Conservation (phyloP, 2,329 filamentous ascomycete species). For the Ophiostoma populinum region DNA sequence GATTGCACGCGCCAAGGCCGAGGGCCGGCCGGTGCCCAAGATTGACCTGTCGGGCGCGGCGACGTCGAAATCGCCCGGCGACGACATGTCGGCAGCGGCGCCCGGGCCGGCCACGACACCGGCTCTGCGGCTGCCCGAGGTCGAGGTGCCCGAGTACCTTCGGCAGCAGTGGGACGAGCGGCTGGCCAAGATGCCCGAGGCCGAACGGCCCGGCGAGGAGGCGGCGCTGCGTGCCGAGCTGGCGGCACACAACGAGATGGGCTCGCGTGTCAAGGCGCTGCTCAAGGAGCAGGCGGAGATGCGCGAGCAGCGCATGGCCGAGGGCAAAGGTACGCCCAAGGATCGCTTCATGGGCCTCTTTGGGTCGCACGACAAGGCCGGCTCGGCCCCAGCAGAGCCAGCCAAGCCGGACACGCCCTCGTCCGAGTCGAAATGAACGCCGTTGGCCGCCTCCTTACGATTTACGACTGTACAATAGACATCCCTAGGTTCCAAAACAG, state of each 20-base stretch:
- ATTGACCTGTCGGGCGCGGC: constrained; percentile 13
- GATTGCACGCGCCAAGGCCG: constrained; percentile 50
- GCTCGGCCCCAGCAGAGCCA: no score
- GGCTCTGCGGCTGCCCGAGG: background rate
- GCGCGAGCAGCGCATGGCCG: constrained; percentile 36
- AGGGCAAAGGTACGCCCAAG: constrained; percentile 30
- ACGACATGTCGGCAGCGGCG: constrained; percentile 1
- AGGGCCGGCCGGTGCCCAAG: constrained; percentile 36
- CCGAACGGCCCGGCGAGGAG: constrained; percentile 44
- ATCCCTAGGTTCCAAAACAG: no score
- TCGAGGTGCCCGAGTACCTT: constrained; percentile 27
- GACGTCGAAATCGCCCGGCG: no score
- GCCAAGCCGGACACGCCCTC: no score
- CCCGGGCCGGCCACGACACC: constrained; percentile 4
- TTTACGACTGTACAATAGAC: no score
- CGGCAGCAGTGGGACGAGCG: constrained; percentile 34
- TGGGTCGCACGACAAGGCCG: no score
- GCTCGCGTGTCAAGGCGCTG: constrained; percentile 34
- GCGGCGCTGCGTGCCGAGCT: constrained; percentile 46
- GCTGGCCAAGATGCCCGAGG: constrained; percentile 38
- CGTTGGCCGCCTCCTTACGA: no score
- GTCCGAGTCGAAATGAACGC: no score
- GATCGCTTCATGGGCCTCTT: constrained; percentile 23
- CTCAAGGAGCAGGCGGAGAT: constrained; percentile 38
- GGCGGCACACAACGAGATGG: constrained; percentile 41